These are phyloP conservation scores for Epithemia pelagica DNA, from an alignment of 108 stramenopile species.

Conservation along the genomic window DNA sequence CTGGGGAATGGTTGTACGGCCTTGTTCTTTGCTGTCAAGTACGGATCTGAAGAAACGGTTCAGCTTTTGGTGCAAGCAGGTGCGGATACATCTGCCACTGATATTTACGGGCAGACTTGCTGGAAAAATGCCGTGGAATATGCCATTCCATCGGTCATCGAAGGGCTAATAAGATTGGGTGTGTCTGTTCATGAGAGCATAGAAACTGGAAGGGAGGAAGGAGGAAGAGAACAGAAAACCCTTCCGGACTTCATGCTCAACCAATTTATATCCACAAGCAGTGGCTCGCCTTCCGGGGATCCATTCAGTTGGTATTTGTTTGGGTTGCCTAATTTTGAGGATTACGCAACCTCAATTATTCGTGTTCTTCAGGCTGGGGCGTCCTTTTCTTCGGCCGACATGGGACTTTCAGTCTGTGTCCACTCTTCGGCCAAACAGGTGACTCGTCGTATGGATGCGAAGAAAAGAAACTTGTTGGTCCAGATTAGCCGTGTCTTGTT, in stretches of 20 bases:
- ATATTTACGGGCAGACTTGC: constrained; percentile 2
- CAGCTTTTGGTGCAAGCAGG: constrained; percentile 6
- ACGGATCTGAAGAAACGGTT: constrained; percentile 7
- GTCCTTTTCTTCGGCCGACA: constrained; percentile 3
- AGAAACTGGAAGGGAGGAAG: neutral
- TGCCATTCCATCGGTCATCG: neutral
- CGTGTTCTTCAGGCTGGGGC: neutral
- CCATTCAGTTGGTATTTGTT: constrained; percentile 10
- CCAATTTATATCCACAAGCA: neutral
- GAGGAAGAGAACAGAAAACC: neutral
- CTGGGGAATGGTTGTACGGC: constrained; percentile 10
- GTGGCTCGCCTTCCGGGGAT: neutral
- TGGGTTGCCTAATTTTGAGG: neutral
- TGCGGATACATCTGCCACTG: constrained; percentile 1
- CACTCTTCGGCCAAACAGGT: neutral
- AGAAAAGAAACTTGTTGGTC: neutral
- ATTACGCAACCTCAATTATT: constrained; percentile 3
- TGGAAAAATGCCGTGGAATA: constrained; percentile 3
- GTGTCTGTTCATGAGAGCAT: neutral
- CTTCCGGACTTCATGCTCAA: neutral
- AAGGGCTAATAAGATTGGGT: neutral
- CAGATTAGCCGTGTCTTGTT: neutral
- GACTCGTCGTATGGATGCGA: constrained; percentile 1
- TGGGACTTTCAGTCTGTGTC: neutral
- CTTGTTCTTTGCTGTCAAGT: constrained; percentile 12